Base-by-base conservation (phyloP, 2,329 filamentous ascomycete species). In the Fusarium continuum region DNA sequence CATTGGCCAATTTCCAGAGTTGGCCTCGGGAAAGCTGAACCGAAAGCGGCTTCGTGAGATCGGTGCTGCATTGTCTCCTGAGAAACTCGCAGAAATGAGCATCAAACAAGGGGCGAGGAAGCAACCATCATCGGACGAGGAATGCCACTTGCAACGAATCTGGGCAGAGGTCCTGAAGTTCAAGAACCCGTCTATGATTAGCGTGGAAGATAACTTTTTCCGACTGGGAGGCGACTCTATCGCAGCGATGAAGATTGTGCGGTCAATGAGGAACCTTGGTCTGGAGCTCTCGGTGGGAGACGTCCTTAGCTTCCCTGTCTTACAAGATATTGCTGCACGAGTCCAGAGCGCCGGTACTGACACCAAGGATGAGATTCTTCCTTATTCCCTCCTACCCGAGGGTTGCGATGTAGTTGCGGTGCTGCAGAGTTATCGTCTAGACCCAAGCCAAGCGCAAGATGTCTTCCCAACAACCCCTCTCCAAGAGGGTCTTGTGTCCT, bases 401-500 rank as follows among this genome's bases (percentile, higher is more conserved):
- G n/a, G n/a, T n/a, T n/a, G n/a, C n/a, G n/a, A n/a, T n/a, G n/a
- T n/a, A n/a, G n/a, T n/a, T n/a, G n/a, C n/a, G n/a, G n/a, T n/a
- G n/a, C n/a, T n/a, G n/a, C n/a, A n/a, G n/a, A n/a, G n/a, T n/a
- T n/a, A n/a, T n/a, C n/a, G n/a, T n/a, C n/a, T n/a, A n/a, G n/a
- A n/a, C n/a, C n/a, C n/a, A n/a, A n/a, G n/a, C n/a, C n/a, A n/a
- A n/a, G n/a, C 38, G 51, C 16, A 20, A 29, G 75, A 78, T 53
- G 53, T 73, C 0, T 78, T 73, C 28, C 77, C 77, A 3, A 76
- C 73, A 54, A 74, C 75, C 0, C 59, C 73, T 1, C 49, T 78
- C 1, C 77, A 79, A 31, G 72, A 73, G 47, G 74, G 76, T 2
- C 65, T 79, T 4, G 59, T 79, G 23, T 68, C 75, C 0, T 52